Evolutionary conservation across 2,329 filamentous ascomycete genomes (phyloP).

Genomic region (Hirsutella thompsonii): DNA sequence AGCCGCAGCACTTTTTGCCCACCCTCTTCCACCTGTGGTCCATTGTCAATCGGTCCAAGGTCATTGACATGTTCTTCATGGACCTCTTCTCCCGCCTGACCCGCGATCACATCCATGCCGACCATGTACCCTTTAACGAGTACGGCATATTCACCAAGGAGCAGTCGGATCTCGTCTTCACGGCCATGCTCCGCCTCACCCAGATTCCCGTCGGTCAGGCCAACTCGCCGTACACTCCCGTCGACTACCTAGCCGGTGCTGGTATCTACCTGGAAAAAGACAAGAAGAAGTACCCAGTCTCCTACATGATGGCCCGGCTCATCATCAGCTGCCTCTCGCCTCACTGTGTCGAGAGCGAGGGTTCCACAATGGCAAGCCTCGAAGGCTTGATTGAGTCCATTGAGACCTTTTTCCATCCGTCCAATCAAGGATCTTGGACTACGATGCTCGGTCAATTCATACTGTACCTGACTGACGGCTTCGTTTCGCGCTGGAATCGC

Average conservation of each 20-base stretch:
- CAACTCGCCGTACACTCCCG: slow-evolving; percentile 76
- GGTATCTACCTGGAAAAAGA: slow-evolving; percentile 85
- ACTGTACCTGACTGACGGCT: slow-evolving; percentile 87
- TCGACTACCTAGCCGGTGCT: slow-evolving; percentile 74
- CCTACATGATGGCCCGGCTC: slow-evolving; percentile 86
- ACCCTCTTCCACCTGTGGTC: slow-evolving; percentile 97
- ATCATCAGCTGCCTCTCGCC: slow-evolving; percentile 90
- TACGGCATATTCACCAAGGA: slow-evolving; percentile 87
- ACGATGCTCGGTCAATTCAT: slow-evolving; percentile 80
- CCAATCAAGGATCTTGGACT: slow-evolving; percentile 88
- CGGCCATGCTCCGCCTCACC: slow-evolving; percentile 73
- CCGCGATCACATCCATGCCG: slow-evolving; percentile 64
- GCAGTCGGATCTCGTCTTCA: slow-evolving; percentile 88
- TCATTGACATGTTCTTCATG: slow-evolving; percentile 75
- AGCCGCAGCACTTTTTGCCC: slow-evolving; percentile 78
- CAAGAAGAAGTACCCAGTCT: slow-evolving; percentile 79
- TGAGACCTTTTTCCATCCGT: slow-evolving; percentile 97
- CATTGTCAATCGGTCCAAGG: slow-evolving; percentile 76
- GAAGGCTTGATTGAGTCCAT: slow-evolving; percentile 90
- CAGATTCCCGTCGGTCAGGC: slow-evolving; percentile 96
- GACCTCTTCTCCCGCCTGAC: slow-evolving; percentile 83
- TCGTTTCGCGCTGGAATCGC: slow-evolving; percentile 94
- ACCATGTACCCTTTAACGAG: slow-evolving; percentile 67
- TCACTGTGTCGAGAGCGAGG: slow-evolving; percentile 59
- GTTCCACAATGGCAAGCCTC: slow-evolving; percentile 71